Percentiles rank a stretch among this genome's conserved stretches.
Conservation (phyloP, 331 rosid species). For the Prunus yedoensis region DNA sequence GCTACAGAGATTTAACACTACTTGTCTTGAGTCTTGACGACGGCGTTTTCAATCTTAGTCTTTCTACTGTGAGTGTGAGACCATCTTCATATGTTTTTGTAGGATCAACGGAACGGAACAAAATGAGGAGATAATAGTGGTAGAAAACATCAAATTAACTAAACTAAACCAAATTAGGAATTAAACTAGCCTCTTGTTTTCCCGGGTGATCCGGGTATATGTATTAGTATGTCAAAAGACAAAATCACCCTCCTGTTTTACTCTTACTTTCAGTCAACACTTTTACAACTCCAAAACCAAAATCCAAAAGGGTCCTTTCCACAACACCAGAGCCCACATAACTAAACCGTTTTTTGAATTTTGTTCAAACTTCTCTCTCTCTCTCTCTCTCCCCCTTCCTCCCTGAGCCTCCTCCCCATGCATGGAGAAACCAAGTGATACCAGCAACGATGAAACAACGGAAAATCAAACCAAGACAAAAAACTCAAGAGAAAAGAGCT, state of each 20-base stretch:
- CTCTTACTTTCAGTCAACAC: background rate
- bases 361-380: background rate
- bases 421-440: slow-evolving; percentile 28
- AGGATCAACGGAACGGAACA: background rate
- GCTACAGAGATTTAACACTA: no score
- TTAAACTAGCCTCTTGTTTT: slow-evolving; percentile 20
- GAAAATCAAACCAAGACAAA: no score
- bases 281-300: background rate
- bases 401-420: background rate
- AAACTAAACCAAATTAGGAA: background rate
- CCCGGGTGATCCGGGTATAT: slow-evolving; percentile 24
- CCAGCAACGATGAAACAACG: background rate
- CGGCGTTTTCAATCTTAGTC: no score
- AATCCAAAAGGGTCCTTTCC: background rate
- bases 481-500: slow-evolving; percentile 34
- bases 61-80: no score
- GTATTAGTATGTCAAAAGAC: background rate
- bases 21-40: no score
- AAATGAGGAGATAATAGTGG: slow-evolving; percentile 21
- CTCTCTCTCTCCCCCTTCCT: background rate
- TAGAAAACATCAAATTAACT: slow-evolving; percentile 13
- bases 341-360: slow-evolving; percentile 31
- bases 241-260: background rate
- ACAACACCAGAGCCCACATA: background rate
- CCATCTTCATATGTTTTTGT: no score